A percentile compares a stretch with the other conserved stretches of the same genome.
These are phyloP conservation scores for Pseudozyma thailandica DNA, from an alignment of 1,284 basidiomycete genomes.

Conservation along the genomic window DNA sequence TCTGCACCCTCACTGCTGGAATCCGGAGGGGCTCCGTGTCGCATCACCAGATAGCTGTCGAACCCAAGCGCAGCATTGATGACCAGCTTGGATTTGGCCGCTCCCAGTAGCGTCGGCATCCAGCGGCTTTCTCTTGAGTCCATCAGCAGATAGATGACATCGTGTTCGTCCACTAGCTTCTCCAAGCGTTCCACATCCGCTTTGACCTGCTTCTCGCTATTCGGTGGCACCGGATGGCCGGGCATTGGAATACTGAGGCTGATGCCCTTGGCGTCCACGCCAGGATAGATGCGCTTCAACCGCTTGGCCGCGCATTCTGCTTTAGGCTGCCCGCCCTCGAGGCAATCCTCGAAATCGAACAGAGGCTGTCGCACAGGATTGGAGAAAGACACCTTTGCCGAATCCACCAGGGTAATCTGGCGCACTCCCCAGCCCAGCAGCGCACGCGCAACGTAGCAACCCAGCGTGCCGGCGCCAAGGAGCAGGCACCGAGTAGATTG, in stretches of 20 bases:
- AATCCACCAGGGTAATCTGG: slow-evolving; percentile 92
- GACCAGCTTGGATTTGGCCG: slow-evolving; percentile 87
- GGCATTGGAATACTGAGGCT: slow-evolving; percentile 92
- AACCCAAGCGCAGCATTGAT: slow-evolving; percentile 96
- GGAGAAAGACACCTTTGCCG: slow-evolving; percentile 88
- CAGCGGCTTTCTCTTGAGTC: slow-evolving; percentile 95
- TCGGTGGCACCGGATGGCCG: slow-evolving; percentile 81
- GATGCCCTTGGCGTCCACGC: slow-evolving; percentile 82
- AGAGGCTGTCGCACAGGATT: slow-evolving; percentile 96
- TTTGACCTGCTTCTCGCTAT: slow-evolving; percentile 73
- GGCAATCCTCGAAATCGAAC: slow-evolving; percentile 92
- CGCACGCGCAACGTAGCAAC: slow-evolving; percentile 95
- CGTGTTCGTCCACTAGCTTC: slow-evolving; percentile 81
- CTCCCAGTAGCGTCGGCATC: slow-evolving; percentile 89
- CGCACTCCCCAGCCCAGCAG: slow-evolving; percentile 87
- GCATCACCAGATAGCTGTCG: slow-evolving; percentile 95
- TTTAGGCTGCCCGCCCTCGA: slow-evolving; percentile 92
- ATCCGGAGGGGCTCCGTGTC: slow-evolving; percentile 79
- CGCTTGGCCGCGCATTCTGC: slow-evolving; percentile 89
- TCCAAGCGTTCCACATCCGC: slow-evolving; percentile 80
- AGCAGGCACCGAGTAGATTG: slow-evolving; percentile 82
- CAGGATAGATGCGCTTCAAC: slow-evolving; percentile 89
- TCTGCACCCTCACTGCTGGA: slow-evolving; percentile 1
- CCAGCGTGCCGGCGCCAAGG: slow-evolving; percentile 93
- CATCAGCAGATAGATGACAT: slow-evolving; percentile 94